phyloP scores from a whole-genome alignment of 129 eudicot species.

The Tagetes erecta region DNA sequence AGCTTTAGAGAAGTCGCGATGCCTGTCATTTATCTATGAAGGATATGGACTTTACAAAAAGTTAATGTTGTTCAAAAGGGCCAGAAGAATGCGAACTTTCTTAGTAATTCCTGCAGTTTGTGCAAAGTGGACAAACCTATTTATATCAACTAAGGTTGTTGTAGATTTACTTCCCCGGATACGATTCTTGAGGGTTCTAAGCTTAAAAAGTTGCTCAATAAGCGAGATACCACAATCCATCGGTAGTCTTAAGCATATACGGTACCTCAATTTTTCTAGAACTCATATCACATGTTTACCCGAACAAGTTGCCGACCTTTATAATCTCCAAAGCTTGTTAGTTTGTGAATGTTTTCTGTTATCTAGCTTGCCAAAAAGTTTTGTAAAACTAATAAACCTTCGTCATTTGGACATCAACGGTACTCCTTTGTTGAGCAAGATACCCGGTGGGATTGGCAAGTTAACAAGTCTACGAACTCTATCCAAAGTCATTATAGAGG shows the following conservation, averaged over 20 bases:
- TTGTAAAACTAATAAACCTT: conserved; percentile 28
- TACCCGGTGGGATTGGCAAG: conserved; percentile 37
- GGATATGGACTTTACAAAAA: conserved; percentile 24
- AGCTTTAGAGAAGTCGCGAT: conserved; percentile 30
- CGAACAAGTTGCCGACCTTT: conserved; percentile 24
- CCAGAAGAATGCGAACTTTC: conserved; percentile 37
- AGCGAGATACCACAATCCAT: conserved; percentile 33
- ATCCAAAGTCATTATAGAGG: conserved; percentile 28
- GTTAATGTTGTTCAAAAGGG: conserved; percentile 26
- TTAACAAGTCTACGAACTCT: conserved; percentile 38
- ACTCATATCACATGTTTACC: conserved; percentile 32
- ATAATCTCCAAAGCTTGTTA: conserved; percentile 41
- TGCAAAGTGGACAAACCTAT: not conserved
- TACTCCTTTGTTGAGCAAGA: conserved; percentile 33
- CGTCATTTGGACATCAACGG: conserved; percentile 39
- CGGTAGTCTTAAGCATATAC: conserved; percentile 29
- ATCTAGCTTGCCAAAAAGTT: conserved; percentile 26
- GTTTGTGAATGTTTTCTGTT: conserved; percentile 22
- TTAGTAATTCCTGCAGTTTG: conserved; percentile 19
- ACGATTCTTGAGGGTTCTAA: conserved; percentile 29
- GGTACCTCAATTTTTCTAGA: conserved; percentile 30
- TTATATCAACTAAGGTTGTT: conserved; percentile 23
- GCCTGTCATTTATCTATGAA: conserved; percentile 34
- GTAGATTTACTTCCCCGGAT: conserved; percentile 29
- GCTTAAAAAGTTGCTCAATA: conserved; percentile 2